phyloP scores from a whole-genome alignment of 805 yeast genomes.

The Ogataea pini region DNA sequence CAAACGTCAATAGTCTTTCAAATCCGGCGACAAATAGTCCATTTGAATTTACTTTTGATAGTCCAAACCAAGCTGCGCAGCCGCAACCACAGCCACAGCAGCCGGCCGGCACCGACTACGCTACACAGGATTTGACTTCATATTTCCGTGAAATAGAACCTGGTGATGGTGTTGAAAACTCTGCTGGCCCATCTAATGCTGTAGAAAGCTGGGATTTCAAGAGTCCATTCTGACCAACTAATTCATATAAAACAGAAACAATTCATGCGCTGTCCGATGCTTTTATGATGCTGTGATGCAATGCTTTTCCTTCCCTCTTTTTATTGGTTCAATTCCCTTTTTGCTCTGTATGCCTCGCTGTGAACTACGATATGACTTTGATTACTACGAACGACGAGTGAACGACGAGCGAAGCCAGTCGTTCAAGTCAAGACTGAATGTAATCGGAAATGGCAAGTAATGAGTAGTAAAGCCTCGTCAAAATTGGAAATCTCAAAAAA shows the following conservation, averaged over 20 bases:
- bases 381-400: too few relatives aligned
- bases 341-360: slow-evolving; percentile 1
- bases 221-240: slow-evolving; percentile 5
- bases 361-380: too few relatives aligned
- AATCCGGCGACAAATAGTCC: slow-evolving; percentile 11
- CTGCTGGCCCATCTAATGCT: neutral
- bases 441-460: too few relatives aligned
- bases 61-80: slow-evolving; percentile 9
- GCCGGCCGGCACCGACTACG: too few relatives aligned
- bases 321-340: neutral
- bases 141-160: slow-evolving; percentile 20
- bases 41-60: slow-evolving; percentile 18
- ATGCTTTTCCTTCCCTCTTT: neutral
- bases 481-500: too few relatives aligned
- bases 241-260: neutral
- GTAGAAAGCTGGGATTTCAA: slow-evolving; percentile 7
- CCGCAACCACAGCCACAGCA: slow-evolving; percentile 6
- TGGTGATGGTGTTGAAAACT: slow-evolving; percentile 4
- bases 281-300: neutral
- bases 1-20: neutral
- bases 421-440: too few relatives aligned
- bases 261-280: slow-evolving; percentile 2
- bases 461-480: too few relatives aligned
- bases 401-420: too few relatives aligned
- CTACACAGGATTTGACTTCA: slow-evolving; percentile 15